Evolutionary conservation across 2,329 filamentous ascomycete species (phyloP).

Genomic region (Trichophaea hybrida): DNA sequence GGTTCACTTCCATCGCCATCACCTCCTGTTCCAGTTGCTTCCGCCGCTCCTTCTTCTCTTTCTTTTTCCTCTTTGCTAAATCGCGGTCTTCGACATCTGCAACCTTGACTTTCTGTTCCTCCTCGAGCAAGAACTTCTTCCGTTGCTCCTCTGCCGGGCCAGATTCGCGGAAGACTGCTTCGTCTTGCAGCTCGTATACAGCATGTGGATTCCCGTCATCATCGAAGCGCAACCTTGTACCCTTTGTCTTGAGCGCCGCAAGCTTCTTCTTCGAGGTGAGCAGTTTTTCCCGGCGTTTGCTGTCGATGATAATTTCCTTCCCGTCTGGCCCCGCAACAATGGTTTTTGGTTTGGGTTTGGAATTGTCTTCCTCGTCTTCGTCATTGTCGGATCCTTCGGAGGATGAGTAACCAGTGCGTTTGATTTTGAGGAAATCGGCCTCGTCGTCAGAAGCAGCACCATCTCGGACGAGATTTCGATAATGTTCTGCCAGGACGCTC

Average conservation of each 20-base stretch:
- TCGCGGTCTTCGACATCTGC: slow-evolving; percentile 76
- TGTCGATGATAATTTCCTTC: slow-evolving; percentile 71
- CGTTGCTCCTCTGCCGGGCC: slow-evolving; percentile 66
- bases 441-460: slow-evolving; percentile 46
- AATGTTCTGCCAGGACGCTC: slow-evolving; percentile 87
- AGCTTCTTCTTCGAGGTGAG: slow-evolving; percentile 89
- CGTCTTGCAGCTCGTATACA: slow-evolving; percentile 75
- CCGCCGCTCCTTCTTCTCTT: slow-evolving; percentile 59
- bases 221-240: slow-evolving; percentile 77
- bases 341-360: slow-evolving; percentile 30
- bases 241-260: slow-evolving; percentile 75
- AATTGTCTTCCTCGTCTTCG: slow-evolving; percentile 35
- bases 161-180: slow-evolving; percentile 60
- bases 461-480: slow-evolving; percentile 61
- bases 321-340: slow-evolving; percentile 52
- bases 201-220: slow-evolving; percentile 77
- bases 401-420: slow-evolving; percentile 57
- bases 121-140: slow-evolving; percentile 60
- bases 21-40: slow-evolving; percentile 46
- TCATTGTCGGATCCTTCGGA: slow-evolving; percentile 30
- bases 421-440: slow-evolving; percentile 74
- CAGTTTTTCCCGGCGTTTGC: slow-evolving; percentile 89
- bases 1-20: slow-evolving; percentile 37
- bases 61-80: slow-evolving; percentile 60
- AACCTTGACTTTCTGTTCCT: slow-evolving; percentile 53